These are phyloP conservation scores for Nicotiana undulata DNA, from an alignment of 257 asterid genomes.

Conservation along the genomic window DNA sequence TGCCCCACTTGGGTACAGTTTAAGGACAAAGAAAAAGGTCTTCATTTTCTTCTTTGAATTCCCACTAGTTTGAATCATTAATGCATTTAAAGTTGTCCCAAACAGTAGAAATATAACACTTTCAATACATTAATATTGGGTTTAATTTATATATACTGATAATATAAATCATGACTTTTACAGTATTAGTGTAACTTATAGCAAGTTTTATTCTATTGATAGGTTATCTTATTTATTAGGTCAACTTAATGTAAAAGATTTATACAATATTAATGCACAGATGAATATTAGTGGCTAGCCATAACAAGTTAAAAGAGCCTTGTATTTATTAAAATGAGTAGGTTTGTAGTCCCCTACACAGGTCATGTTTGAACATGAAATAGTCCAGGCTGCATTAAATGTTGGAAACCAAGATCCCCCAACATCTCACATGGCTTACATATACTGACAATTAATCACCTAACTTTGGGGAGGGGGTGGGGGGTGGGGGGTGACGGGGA, in stretches of 20 bases:
- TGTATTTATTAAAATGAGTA: neutral
- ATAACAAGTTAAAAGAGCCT: conserved; percentile 7
- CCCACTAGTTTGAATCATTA: neutral
- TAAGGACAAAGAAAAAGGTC: neutral
- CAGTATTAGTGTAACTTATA: neutral
- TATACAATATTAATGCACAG: no score
- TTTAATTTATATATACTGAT: neutral
- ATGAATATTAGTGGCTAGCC: conserved; percentile 16
- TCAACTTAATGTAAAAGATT: neutral
- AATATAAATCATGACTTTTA: neutral
- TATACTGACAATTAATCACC: conserved; percentile 20
- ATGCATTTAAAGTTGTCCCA: conserved; percentile 15
- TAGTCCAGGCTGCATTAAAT: conserved; percentile 43
- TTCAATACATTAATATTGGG: neutral
- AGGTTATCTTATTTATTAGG: no score
- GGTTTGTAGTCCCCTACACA: conserved; percentile 34
- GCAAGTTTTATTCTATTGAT: neutral
- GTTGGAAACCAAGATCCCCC: conserved; percentile 26
- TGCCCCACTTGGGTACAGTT: conserved; percentile 15
- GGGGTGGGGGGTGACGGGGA: neutral
- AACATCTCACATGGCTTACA: conserved; percentile 62
- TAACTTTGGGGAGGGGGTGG: neutral
- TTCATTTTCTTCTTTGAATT: conserved; percentile 6
- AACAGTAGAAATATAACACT: conserved; percentile 17
- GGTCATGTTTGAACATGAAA: conserved; percentile 39